Base-by-base conservation (phyloP, 176 grass and related monocot genomes). In the Secale cereale region DNA sequence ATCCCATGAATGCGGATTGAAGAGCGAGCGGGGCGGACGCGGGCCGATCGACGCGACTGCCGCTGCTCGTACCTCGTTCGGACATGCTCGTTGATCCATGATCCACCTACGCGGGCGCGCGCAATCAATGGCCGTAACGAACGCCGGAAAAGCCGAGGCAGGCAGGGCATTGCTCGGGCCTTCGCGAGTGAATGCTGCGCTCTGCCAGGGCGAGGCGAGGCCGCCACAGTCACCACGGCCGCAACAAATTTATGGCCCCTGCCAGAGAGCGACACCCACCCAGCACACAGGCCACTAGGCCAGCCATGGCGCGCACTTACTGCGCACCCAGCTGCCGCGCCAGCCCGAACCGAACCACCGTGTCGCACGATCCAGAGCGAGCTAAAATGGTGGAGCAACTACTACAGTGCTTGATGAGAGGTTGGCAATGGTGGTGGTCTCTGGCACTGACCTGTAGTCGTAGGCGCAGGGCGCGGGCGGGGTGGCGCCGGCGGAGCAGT, bases 381-480 rank as follows among this genome's bases (percentile, higher is more conserved):
- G 48, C 48, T 52, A 19, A 6, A 52, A 19, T 36, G 62, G 79
- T 5, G 31, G 0, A 30, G 27, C 27, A 6, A 76, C 19, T 19
- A 17, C 39, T 15, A 1, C 4, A 59, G 19, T 59, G 7, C 9
- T 16, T 32, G 10, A 7, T 32, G 10, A 7, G 16, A 67, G 8
- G 0, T 17, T 67, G 25, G 41, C 63, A 59, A 82, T 57, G 65
- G 25, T 6, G 73, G 3, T 17, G 25, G n/a, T 15, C 2, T 14
- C 13, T 22, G 5, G 52, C 1, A 67, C 89, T 89, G 35, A 94
- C 92, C 84, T 52, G 92, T 91, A 94, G 72, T 91, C 89, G 92
- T 94, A 94, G 74, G 76, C n/a, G 86, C 92, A 94, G 36, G 89
- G 57, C 80, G 35, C 70, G 12, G 82, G 19, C 80, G 88, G 81